A percentile compares a stretch with the other conserved stretches of the same genome.
These are phyloP conservation scores for Hymenoscyphus scutula DNA, from an alignment of 2,329 filamentous ascomycete species.

Conservation along the genomic window DNA sequence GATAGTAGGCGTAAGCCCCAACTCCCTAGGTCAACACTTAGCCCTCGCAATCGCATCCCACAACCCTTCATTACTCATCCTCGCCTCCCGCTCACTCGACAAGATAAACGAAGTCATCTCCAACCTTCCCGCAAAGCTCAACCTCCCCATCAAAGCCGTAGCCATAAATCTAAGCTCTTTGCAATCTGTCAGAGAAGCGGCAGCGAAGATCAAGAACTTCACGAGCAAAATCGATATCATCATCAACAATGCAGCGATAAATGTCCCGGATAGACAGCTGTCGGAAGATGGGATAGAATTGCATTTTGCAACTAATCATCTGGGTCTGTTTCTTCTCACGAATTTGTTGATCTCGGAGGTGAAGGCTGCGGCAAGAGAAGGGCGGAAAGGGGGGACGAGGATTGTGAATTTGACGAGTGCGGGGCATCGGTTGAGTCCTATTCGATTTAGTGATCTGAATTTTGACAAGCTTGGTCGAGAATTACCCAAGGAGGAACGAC, in stretches of 20 bases:
- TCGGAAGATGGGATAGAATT: constrained; percentile 40
- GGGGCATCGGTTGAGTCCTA: constrained; percentile 38
- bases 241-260: constrained; percentile 44
- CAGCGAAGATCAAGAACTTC: constrained; percentile 35
- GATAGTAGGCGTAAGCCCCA: constrained; percentile 19
- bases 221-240: constrained; percentile 40
- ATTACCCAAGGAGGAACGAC: constrained; percentile 20
- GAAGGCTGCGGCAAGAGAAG: constrained; percentile 12
- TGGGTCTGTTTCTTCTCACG: constrained; percentile 33
- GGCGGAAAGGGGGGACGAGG: constrained; percentile 9
- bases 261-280: constrained; percentile 28
- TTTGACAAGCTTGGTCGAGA: constrained; percentile 28
- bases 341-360: constrained; percentile 28
- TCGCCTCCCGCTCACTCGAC: constrained; percentile 21
- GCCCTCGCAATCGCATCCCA: constrained; percentile 26
- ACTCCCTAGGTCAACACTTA: constrained; percentile 20
- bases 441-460: constrained; percentile 40
- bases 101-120: constrained; percentile 21
- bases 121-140: constrained; percentile 6
- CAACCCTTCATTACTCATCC: constrained; percentile 21
- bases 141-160: constrained; percentile 3
- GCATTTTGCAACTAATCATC: constrained; percentile 31
- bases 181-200: constrained; percentile 41
- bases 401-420: constrained; percentile 42
- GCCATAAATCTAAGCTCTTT: constrained; percentile 40